Evolutionary conservation across 306 rosid species (phyloP), one percentile per base, ranked within the genome.

Genomic region (Hippophae rhamnoides): DNA sequence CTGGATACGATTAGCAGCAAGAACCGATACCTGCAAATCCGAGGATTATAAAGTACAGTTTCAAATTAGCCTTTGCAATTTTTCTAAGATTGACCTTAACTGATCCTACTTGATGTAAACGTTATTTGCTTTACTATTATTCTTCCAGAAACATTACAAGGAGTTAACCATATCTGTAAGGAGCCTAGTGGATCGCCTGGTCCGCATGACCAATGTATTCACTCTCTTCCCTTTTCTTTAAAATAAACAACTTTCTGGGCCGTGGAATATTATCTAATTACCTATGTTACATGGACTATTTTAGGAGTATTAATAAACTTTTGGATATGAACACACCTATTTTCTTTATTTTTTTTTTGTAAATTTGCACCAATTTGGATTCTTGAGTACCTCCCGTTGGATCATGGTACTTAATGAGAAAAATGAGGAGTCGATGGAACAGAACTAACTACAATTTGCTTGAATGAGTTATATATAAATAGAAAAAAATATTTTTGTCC

Each of bases 1-100:
- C 68, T 90, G 98, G 96, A 78, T 87, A 43, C 80, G 96, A 51
- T 85, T 90, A 41, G 96, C 98, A 0, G 92, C 98, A 43, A 85
- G 98, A 67, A 62, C 78, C 25, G 98, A 90, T 74, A 85, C 86
- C 54, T 85, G 95, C 89, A 87, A 78, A 77, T 90, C 89, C 43
- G 92, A 85, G 76, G 96, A 90, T 81, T 96, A 83, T 74, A 87
- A 90, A 81, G 96, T 82, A 81, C 14, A 72, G 81, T 64, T 70
- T 70, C 43, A 62, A 57, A 69, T 74, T 54, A 41, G 58, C 64
- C 65, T 66, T 9, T 54, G 6, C 47, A 12, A 42, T 46, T 11
- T 48, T 54, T 48, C 51, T 44, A 10, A 47, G 55, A 49, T 41
- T 43, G 18, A 60, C 64, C 13, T 65, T 13, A 68, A 61, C 58